Evolutionary conservation across 2,329 filamentous ascomycete species (phyloP).

Genomic region (Colletotrichum cordylinicola): DNA sequence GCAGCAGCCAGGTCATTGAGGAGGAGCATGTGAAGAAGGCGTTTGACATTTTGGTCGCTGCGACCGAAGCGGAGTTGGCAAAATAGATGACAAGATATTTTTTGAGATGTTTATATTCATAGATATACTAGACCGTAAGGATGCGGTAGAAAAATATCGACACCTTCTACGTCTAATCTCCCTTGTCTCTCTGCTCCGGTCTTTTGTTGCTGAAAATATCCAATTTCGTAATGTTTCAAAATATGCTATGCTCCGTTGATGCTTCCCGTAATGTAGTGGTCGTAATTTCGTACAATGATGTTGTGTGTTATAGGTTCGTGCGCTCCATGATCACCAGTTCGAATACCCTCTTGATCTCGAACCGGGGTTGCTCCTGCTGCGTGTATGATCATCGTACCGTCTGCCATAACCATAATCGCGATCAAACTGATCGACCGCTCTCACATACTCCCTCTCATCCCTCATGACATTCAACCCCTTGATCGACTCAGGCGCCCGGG

Average conservation of each 20-base stretch:
- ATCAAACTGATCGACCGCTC: not conserved
- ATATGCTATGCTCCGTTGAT: not conserved
- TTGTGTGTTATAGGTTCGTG: not conserved
- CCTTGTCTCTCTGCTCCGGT: not conserved
- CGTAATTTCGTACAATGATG: not conserved
- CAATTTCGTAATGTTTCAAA: not conserved
- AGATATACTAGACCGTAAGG: not conserved
- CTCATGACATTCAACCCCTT: not conserved
- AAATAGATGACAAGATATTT: not conserved
- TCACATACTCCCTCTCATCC: not conserved
- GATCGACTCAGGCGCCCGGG: not conserved
- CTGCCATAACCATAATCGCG: conserved; percentile 1
- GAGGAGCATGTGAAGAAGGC: conserved; percentile 75
- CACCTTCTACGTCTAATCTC: not conserved
- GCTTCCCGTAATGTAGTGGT: not conserved
- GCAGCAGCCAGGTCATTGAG: conserved; percentile 69
- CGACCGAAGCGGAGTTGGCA: conserved; percentile 60
- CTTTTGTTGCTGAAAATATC: not conserved
- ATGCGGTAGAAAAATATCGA: not conserved
- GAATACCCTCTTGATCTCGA: not conserved
- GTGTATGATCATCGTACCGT: not conserved
- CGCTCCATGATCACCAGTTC: not conserved
- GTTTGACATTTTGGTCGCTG: conserved; percentile 75
- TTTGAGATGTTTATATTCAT: conserved; percentile 1
- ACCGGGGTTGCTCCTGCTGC: conserved; percentile 12